These are phyloP conservation scores for Calycina marina DNA, from an alignment of 2,329 filamentous ascomycete species.

Conservation along the genomic window DNA sequence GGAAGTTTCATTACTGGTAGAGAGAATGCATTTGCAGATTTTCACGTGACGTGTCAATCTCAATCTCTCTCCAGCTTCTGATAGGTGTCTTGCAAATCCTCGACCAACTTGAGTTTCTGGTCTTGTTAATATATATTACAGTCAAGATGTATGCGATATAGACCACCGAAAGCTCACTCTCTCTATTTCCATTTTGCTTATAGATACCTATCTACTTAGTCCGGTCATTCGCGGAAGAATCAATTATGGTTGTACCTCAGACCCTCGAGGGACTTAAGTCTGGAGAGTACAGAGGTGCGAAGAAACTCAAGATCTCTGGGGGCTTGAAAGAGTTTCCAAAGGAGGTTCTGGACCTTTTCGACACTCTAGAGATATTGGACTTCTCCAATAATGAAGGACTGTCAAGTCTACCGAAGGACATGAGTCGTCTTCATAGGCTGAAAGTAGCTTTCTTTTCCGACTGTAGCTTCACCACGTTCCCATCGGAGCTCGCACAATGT, in stretches of 20 bases:
- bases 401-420: slow-evolving; percentile 26
- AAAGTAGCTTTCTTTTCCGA: slow-evolving; percentile 32
- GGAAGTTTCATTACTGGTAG: too few relatives aligned
- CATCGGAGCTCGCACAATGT: slow-evolving; percentile 27
- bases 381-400: slow-evolving; percentile 30
- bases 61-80: too few relatives aligned
- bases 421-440: slow-evolving; percentile 28
- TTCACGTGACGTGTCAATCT: too few relatives aligned
- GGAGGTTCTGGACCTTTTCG: slow-evolving; percentile 27
- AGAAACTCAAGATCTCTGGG: slow-evolving; percentile 17
- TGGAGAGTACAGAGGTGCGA: slow-evolving; percentile 15
- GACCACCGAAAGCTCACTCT: too few relatives aligned
- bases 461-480: slow-evolving; percentile 30
- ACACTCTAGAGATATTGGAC: slow-evolving; percentile 31
- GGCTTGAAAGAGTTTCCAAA: slow-evolving; percentile 23
- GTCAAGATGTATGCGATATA: too few relatives aligned
- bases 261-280: slow-evolving; percentile 11
- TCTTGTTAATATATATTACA: too few relatives aligned
- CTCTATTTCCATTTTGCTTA: too few relatives aligned
- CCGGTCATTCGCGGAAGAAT: neutral
- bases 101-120: too few relatives aligned
- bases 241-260: slow-evolving; percentile 9
- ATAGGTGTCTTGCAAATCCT: too few relatives aligned
- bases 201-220: too few relatives aligned
- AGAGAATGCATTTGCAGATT: too few relatives aligned